Evolutionary conservation across 176 grass and related monocot species (phyloP), one percentile per base, ranked within the genome.

Genomic region (Rhipidocladum racemiflorum): DNA sequence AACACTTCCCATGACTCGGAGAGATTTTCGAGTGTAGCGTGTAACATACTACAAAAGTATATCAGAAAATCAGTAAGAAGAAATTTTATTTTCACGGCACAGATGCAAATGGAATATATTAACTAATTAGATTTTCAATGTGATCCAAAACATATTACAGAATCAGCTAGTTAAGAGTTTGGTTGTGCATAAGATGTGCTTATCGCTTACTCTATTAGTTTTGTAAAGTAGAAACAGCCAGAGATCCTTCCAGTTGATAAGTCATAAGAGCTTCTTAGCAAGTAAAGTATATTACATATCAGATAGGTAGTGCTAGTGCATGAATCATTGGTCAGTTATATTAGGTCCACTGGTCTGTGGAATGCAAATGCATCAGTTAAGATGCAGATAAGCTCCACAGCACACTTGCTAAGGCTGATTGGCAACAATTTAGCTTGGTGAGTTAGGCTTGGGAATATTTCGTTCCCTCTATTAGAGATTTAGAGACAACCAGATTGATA

Each of bases 1-100:
- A 75, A 94, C 94, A 65, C 94, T 97, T 65, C 94, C 94, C 21
- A 97, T 72, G 68, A 97, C 90, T 78, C 94, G 92, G 23, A 97
- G 89, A 87, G 94, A 97, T 88, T 97, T 94, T 34, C 92, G 92
- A 42, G 90, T 87, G 76, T 91, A 89, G 39, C 53, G 80, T 77
- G 83, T 97, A 67, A 97, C 94, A 88, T 90, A 93, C 93, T 99
- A 83, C 79, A 91, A 70, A 76, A 85, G 12, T 34, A 84, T 79
- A 90, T 59, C 48, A 77, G 27, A 51, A 84, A 65, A 87, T 78
- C 74, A 85, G 60, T 61, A 34, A 44, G 20, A 76, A 28, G n/a
- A 8, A 82, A 79, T 51, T 68, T 65, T 62, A 79, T 51, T 68
- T 65, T 62, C 43, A 60, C 20, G 65, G 17, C 20, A 12, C 0